phyloP scores from a whole-genome alignment of 2,329 filamentous ascomycete species.

The Trichoderma sp. region DNA sequence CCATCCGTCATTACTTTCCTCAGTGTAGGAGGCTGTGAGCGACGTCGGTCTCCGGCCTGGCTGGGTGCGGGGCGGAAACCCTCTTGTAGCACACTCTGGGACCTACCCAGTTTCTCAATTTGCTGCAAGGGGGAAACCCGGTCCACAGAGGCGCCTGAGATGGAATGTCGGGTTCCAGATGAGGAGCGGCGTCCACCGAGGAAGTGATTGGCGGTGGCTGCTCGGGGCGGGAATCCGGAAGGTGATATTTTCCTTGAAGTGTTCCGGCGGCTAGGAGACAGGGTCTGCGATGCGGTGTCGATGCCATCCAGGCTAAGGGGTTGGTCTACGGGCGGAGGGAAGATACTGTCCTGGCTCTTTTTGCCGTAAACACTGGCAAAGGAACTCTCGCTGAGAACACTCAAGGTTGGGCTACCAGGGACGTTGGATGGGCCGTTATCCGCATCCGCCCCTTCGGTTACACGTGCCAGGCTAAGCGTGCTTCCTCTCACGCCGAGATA shows the following conservation, averaged over 20 bases:
- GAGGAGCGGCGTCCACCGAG: neutral
- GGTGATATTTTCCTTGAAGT: constrained; percentile 16
- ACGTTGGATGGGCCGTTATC: constrained; percentile 36
- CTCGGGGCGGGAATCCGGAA: constrained; percentile 25
- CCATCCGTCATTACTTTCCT: constrained; percentile 50
- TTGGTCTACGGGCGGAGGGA: constrained; percentile 32
- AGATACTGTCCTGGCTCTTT: constrained; percentile 33
- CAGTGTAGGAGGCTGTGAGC: constrained; percentile 32
- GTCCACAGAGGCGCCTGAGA: constrained; percentile 37
- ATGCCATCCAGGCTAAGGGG: constrained; percentile 32
- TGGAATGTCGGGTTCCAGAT: constrained; percentile 41
- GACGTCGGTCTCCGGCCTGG: constrained; percentile 28
- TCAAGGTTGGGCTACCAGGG: constrained; percentile 58
- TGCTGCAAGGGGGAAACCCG: constrained; percentile 45
- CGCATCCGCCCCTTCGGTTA: constrained; percentile 40
- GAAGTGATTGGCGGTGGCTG: constrained; percentile 29
- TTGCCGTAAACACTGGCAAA: constrained; percentile 64
- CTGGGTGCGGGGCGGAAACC: constrained; percentile 32
- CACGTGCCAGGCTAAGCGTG: constrained; percentile 48
- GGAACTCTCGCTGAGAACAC: constrained; percentile 65
- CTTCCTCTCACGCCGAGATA: constrained; percentile 53
- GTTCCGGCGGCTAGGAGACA: neutral
- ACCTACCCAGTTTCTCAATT: constrained; percentile 44
- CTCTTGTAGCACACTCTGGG: constrained; percentile 29
- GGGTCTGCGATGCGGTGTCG: constrained; percentile 17